A percentile compares a stretch with the other conserved stretches of the same genome.
phyloP scores from a whole-genome alignment of 176 grass and related monocot species.

The Luzula sylvatica region DNA sequence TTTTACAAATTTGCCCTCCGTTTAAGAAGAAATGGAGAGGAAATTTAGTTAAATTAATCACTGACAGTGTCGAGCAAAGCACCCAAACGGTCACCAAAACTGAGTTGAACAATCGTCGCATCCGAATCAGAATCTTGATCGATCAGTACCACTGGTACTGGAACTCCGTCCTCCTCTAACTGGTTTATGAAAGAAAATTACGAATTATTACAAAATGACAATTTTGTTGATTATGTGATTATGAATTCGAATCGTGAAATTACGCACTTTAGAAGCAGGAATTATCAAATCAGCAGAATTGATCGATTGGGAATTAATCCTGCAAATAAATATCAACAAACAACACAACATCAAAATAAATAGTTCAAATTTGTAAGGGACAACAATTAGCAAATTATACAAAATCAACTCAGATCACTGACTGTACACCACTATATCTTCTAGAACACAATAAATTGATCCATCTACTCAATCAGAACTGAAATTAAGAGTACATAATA shows the following conservation, averaged over 20 bases:
- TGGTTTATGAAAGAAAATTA: background rate
- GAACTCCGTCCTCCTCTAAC: slow-evolving; percentile 52
- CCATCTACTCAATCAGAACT: too few relatives aligned
- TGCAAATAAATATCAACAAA: slow-evolving; percentile 16
- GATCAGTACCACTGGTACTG: slow-evolving; percentile 68
- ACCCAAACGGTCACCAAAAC: slow-evolving; percentile 88
- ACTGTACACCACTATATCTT: background rate
- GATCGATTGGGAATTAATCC: slow-evolving; percentile 41
- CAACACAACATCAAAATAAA: background rate
- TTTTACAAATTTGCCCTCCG: background rate
- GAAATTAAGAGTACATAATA: too few relatives aligned
- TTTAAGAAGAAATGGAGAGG: too few relatives aligned
- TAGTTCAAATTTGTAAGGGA: background rate
- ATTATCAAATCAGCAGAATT: slow-evolving; percentile 45
- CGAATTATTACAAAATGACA: slow-evolving; percentile 1
- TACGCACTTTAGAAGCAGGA: slow-evolving; percentile 37
- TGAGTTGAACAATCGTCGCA: slow-evolving; percentile 82
- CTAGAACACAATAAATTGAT: background rate
- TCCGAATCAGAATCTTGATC: slow-evolving; percentile 87
- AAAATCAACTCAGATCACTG: background rate
- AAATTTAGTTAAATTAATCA: background rate
- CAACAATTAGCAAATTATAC: background rate
- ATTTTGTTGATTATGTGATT: background rate
- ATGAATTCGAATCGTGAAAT: background rate
- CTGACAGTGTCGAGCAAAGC: slow-evolving; percentile 83